Conservation (phyloP, 306 rosid genomes). For the Begonia loranthoides region DNA sequence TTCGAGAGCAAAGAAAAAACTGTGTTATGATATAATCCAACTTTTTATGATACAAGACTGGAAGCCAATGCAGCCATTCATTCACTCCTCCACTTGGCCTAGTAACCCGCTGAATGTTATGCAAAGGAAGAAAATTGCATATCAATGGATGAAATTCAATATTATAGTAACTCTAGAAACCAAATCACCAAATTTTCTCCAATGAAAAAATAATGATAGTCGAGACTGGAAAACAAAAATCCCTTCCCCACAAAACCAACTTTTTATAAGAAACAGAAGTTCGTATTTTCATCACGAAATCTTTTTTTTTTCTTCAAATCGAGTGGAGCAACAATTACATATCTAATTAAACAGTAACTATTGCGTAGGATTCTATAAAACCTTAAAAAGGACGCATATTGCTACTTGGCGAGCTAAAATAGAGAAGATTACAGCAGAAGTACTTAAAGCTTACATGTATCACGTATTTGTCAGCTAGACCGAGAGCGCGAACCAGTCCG, state of each 20-base stretch:
- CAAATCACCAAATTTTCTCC: no score
- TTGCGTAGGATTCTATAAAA: no score
- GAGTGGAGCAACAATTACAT: background rate
- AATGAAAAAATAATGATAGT: no score
- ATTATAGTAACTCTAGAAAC: no score
- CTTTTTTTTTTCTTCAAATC: no score
- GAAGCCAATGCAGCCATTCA: conserved; percentile 92
- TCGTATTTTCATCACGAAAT: no score
- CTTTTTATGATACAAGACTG: conserved; percentile 64
- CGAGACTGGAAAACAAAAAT: no score
- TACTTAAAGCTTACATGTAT: conserved; percentile 35
- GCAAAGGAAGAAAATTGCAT: background rate
- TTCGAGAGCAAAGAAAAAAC: conserved; percentile 23
- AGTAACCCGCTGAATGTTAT: conserved; percentile 57
- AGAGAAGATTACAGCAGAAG: no score
- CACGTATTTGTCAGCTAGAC: conserved; percentile 57
- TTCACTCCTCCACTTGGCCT: conserved; percentile 81
- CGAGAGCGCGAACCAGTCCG: conserved; percentile 86
- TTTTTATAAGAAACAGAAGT: no score
- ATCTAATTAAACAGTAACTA: background rate
- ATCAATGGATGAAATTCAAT: background rate
- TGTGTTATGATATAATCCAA: conserved; percentile 36
- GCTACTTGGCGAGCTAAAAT: no score
- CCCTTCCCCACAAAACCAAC: no score
- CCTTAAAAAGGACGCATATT: no score